These are phyloP conservation scores for Avena atlantica DNA, from an alignment of 176 grass and related monocot genomes.

Conservation along the genomic window DNA sequence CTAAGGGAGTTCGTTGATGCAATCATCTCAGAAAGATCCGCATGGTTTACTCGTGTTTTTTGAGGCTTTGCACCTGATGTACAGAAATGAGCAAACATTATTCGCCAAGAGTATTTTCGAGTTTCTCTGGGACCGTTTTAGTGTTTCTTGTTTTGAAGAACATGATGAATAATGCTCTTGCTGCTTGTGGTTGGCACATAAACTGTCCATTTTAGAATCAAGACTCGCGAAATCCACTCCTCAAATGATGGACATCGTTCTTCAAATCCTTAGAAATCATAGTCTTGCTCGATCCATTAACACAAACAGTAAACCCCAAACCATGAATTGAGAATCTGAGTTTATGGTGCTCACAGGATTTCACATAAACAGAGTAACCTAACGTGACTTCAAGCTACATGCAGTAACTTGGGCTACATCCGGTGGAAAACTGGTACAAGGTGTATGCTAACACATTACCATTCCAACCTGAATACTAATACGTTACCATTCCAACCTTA, in stretches of 20 bases:
- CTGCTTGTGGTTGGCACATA: slow-evolving; percentile 17
- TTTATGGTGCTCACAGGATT: background rate
- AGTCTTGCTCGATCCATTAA: too few species aligned
- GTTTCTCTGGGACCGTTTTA: background rate
- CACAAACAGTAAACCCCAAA: too few species aligned
- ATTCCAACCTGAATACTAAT: background rate
- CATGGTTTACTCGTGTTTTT: background rate
- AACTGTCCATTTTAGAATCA: background rate
- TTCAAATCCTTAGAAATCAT: too few species aligned
- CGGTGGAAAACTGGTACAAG: background rate
- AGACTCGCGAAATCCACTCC: too few species aligned
- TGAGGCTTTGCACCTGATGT: slow-evolving; percentile 39
- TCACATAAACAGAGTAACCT: background rate
- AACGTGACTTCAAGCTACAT: background rate
- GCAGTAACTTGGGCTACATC: background rate
- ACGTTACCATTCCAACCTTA: background rate
- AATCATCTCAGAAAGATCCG: background rate
- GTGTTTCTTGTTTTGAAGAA: background rate
- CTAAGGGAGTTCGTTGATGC: background rate
- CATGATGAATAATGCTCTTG: background rate
- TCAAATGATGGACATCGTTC: too few species aligned
- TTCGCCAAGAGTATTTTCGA: background rate
- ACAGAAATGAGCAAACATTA: slow-evolving; percentile 36
- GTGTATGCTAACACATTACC: background rate
- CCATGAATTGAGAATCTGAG: too few species aligned